Evolutionary conservation across 2,329 filamentous ascomycete species (phyloP).

Genomic region (Xylariaceae sp.): DNA sequence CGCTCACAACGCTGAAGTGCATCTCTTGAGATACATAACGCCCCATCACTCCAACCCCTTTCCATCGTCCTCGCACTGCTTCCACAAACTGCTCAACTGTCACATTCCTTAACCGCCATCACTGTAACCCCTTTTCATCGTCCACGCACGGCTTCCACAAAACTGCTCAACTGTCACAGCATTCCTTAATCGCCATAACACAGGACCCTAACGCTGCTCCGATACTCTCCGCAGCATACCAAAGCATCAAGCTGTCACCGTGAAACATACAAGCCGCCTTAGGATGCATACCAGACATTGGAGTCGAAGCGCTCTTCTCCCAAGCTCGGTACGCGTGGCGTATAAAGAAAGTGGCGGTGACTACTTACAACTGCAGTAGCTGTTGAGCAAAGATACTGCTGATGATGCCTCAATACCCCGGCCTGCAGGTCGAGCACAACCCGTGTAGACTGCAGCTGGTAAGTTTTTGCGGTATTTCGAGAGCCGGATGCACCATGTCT

Average conservation of each 20-base stretch:
- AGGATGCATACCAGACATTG: conserved; percentile 7
- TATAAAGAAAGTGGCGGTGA: conserved; percentile 9
- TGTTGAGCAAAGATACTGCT: neutral
- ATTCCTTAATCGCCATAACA: neutral
- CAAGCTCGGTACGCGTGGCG: neutral
- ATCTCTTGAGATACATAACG: no score
- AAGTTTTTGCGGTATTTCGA: conserved; percentile 7
- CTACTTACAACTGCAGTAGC: no score
- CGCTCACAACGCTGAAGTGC: no score
- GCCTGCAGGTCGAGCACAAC: neutral
- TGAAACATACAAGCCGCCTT: conserved; percentile 7
- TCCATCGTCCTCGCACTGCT: neutral
- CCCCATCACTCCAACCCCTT: no score
- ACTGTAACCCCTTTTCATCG: neutral
- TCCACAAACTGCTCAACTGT: neutral
- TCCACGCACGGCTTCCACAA: neutral
- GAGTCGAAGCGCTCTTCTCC: conserved; percentile 9
- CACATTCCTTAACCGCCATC: neutral
- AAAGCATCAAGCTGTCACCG: conserved; percentile 6
- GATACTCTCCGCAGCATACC: conserved; percentile 8
- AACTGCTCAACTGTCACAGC: neutral
- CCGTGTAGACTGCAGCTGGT: conserved; percentile 1
- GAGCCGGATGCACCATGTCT: conserved; percentile 3
- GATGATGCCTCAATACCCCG: neutral
- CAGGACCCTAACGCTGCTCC: no score